phyloP scores from a whole-genome alignment of 768 basidiomycete genomes.

The Lactarius vividus region DNA sequence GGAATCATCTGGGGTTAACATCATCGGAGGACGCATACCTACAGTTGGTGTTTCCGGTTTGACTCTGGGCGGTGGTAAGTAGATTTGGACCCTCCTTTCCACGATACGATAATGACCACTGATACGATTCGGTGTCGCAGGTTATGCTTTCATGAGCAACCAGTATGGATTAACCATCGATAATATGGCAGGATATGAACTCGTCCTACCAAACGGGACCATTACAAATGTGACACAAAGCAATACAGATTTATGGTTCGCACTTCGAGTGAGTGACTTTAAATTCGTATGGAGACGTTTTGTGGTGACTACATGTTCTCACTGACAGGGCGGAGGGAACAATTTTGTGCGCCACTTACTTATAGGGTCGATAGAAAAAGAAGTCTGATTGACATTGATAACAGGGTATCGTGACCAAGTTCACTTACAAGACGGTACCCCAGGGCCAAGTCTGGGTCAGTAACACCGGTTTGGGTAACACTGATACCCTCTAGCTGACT shows the following conservation, averaged over 20 bases:
- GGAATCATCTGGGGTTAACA: conserved; percentile 22
- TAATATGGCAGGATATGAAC: conserved; percentile 33
- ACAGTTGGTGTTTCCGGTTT: no score
- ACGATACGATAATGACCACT: no score
- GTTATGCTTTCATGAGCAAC: no score
- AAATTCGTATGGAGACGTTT: background rate
- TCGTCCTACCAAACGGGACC: conserved; percentile 36
- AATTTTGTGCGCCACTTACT: conserved; percentile 11
- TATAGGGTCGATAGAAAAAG: background rate
- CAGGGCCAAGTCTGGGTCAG: background rate
- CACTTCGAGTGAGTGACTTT: conserved; percentile 10
- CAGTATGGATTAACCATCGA: conserved; percentile 24
- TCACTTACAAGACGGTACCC: background rate
- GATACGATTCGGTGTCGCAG: no score
- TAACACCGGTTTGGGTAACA: background rate
- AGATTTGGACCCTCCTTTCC: no score
- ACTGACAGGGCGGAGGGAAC: conserved; percentile 22
- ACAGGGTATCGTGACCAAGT: conserved; percentile 9
- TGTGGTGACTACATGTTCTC: background rate
- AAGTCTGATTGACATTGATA: background rate
- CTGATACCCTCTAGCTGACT: background rate
- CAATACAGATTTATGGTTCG: conserved; percentile 13
- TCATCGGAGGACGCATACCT: conserved; percentile 25
- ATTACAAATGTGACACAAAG: background rate
- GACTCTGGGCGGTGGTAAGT: no score